These are phyloP conservation scores for Endoconidiophora laricicola DNA, from an alignment of 2,329 filamentous ascomycete species.

Conservation along the genomic window DNA sequence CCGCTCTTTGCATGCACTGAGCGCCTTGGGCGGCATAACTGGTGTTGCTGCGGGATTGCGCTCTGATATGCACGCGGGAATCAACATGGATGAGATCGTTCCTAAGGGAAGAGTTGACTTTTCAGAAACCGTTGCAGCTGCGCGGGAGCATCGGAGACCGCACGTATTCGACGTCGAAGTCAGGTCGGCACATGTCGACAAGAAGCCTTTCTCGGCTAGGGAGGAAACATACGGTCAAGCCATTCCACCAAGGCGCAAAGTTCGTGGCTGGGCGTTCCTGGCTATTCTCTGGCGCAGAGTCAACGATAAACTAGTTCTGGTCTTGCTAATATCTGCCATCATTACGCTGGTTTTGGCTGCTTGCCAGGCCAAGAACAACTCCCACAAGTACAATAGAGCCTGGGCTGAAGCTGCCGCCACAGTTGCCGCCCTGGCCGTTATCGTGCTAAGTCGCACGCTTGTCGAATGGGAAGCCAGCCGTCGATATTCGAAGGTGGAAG, in stretches of 20 bases:
- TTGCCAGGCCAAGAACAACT: constrained; percentile 48
- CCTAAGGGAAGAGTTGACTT: constrained; percentile 30
- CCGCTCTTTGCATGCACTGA: constrained; percentile 30
- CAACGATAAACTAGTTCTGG: constrained; percentile 64
- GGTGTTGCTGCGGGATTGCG: constrained; percentile 36
- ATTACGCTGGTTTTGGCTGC: constrained; percentile 60
- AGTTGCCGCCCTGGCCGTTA: constrained; percentile 58
- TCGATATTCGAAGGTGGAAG: constrained; percentile 65
- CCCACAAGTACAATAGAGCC: constrained; percentile 41
- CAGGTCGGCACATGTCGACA: neutral
- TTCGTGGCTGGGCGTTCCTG: constrained; percentile 3
- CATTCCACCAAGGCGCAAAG: neutral
- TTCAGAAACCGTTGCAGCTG: constrained; percentile 30
- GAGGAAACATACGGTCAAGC: neutral
- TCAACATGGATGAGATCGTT: constrained; percentile 32
- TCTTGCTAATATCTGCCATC: constrained; percentile 53
- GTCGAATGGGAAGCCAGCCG: constrained; percentile 74
- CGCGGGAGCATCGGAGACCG: constrained; percentile 19
- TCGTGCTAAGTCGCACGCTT: constrained; percentile 58
- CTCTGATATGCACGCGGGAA: constrained; percentile 29
- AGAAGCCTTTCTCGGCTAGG: neutral
- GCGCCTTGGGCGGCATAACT: constrained; percentile 34
- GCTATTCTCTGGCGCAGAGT: constrained; percentile 50
- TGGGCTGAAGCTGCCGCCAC: constrained; percentile 76
- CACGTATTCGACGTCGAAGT: constrained; percentile 13